These are phyloP conservation scores for Saccharomycopsis fodiens DNA, from an alignment of 805 yeast species.

Conservation along the genomic window DNA sequence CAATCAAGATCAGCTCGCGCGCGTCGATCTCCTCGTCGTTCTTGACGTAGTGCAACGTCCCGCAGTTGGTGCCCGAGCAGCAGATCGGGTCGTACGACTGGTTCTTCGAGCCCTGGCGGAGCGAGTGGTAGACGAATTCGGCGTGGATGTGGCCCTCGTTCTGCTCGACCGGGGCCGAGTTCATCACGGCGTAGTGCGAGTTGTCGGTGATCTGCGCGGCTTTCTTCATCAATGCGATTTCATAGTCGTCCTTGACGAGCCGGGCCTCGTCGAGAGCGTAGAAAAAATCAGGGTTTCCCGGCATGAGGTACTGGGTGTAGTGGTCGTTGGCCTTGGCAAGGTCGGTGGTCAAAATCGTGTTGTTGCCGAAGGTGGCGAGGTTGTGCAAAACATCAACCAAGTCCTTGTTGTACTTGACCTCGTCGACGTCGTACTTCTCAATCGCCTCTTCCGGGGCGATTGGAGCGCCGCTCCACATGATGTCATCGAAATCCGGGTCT, in stretches of 20 bases:
- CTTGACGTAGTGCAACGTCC: constrained; percentile 82
- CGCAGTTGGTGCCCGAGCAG: constrained; percentile 86
- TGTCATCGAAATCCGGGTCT: constrained; percentile 75
- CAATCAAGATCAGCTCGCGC: constrained; percentile 68
- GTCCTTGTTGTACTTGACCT: constrained; percentile 55
- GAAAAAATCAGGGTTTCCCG: constrained; percentile 42
- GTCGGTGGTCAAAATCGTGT: constrained; percentile 46
- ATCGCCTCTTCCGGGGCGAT: constrained; percentile 56
- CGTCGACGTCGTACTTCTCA: constrained; percentile 70
- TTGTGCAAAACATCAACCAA: constrained; percentile 32
- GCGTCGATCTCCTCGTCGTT: constrained; percentile 60
- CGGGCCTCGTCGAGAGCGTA: constrained; percentile 85
- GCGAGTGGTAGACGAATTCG: constrained; percentile 86
- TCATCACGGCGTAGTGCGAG: constrained; percentile 87
- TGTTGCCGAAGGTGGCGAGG: constrained; percentile 26
- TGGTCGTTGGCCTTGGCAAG: constrained; percentile 37
- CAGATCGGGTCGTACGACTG: constrained; percentile 94
- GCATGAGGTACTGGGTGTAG: constrained; percentile 32
- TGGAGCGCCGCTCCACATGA: constrained; percentile 96
- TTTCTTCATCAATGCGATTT: constrained; percentile 63
- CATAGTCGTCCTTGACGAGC: constrained; percentile 75
- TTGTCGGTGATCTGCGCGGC: constrained; percentile 84
- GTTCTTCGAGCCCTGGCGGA: constrained; percentile 86
- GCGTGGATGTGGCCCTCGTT: constrained; percentile 94
- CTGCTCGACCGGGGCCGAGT: constrained; percentile 78